phyloP scores from a whole-genome alignment of 192 early-diverging fungal genomes.

The Nowakowskiella sp. region DNA sequence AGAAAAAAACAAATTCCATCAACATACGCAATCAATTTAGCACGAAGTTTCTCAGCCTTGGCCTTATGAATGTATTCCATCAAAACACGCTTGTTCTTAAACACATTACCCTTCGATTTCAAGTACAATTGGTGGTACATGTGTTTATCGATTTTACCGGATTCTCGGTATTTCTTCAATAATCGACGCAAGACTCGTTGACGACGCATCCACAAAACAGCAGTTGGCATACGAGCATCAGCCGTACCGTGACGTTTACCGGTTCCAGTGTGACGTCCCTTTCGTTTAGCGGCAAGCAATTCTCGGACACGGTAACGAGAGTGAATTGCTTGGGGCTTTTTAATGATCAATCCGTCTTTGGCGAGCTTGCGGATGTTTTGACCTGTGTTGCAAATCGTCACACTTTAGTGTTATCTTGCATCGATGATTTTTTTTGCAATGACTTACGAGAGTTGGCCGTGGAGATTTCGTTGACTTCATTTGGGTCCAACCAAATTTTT shows the following conservation, averaged over 20 bases:
- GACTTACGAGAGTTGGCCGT: slow-evolving; percentile 96
- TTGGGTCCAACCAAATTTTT: slow-evolving; percentile 98
- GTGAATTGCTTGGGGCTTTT: slow-evolving; percentile 77
- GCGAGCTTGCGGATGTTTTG: slow-evolving; percentile 95
- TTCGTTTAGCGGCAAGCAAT: slow-evolving; percentile 88
- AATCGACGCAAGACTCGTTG: slow-evolving; percentile 93
- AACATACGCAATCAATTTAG: slow-evolving; percentile 67
- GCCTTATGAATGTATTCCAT: slow-evolving; percentile 99
- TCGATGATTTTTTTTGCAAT: slow-evolving; percentile 5
- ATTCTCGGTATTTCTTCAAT: slow-evolving; percentile 94
- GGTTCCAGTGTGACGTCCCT: slow-evolving; percentile 89
- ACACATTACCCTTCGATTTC: slow-evolving; percentile 99
- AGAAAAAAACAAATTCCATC: not conserved
- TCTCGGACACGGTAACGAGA: slow-evolving; percentile 93
- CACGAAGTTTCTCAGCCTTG: slow-evolving; percentile 95
- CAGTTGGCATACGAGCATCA: slow-evolving; percentile 94
- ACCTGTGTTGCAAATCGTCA: slow-evolving; percentile 36
- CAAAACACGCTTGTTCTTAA: slow-evolving; percentile 99
- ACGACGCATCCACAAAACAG: slow-evolving; percentile 96
- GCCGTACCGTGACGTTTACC: slow-evolving; percentile 87
- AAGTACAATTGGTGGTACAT: slow-evolving; percentile 96
- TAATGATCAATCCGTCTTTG: slow-evolving; percentile 96
- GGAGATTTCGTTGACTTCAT: slow-evolving; percentile 88
- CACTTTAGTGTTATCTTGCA: slow-evolving; percentile 10
- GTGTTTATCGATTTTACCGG: slow-evolving; percentile 96